phyloP scores from a whole-genome alignment of 306 rosid species.

The Cucumis sativus region DNA sequence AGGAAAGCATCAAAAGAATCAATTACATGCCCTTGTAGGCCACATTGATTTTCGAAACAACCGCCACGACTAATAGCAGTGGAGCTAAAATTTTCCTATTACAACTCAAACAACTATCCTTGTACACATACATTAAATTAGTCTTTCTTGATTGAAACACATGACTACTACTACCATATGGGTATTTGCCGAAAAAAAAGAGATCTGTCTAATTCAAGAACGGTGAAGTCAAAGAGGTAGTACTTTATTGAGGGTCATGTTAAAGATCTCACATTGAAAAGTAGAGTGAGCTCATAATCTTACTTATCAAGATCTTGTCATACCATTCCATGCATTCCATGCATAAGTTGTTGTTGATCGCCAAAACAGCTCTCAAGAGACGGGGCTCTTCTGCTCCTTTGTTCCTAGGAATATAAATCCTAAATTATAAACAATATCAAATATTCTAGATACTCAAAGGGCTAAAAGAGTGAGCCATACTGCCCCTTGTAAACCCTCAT shows the following conservation, averaged over 20 bases:
- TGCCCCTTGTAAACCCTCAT: slow-evolving; percentile 14
- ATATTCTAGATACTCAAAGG: neutral
- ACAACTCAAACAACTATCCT: neutral
- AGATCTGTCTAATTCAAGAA: too few relatives aligned
- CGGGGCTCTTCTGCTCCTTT: slow-evolving; percentile 24
- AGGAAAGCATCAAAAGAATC: neutral
- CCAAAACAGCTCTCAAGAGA: slow-evolving; percentile 22
- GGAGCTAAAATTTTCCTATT: slow-evolving; percentile 18
- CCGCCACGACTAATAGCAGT: slow-evolving; percentile 8
- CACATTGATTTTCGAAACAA: slow-evolving; percentile 13
- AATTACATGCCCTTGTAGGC: slow-evolving; percentile 18
- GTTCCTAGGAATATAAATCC: slow-evolving; percentile 17
- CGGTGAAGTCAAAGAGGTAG: too few relatives aligned
- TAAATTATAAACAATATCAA: slow-evolving; percentile 1
- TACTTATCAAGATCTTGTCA: neutral
- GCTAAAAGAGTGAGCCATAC: slow-evolving; percentile 10
- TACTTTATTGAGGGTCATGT: too few relatives aligned
- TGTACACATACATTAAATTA: neutral
- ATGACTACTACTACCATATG: neutral
- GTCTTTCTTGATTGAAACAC: neutral
- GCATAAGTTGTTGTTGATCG: slow-evolving; percentile 21
- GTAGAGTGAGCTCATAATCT: too few relatives aligned
- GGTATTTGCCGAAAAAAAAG: too few relatives aligned
- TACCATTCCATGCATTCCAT: slow-evolving; percentile 4
- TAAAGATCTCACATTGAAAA: too few relatives aligned